phyloP scores from a whole-genome alignment of 192 early-diverging fungal genomes.

The Spizellomyces punctatus region DNA sequence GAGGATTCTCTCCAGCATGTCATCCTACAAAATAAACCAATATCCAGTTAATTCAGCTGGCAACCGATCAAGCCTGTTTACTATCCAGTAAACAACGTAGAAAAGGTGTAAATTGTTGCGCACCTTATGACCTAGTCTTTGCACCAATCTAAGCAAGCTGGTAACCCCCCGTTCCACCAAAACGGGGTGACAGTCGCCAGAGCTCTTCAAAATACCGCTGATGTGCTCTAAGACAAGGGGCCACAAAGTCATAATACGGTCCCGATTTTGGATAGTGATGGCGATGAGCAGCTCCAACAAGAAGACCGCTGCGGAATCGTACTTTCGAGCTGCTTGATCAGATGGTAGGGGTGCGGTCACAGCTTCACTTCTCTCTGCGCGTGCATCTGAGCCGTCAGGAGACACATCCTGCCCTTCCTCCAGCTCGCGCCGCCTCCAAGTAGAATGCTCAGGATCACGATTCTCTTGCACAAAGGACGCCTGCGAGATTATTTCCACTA shows the following conservation, averaged over 20 bases:
- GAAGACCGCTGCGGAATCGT: constrained; percentile 64
- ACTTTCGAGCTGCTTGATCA: constrained; percentile 16
- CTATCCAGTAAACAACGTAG: no score
- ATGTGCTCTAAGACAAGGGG: constrained; percentile 71
- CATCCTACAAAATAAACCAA: constrained; percentile 24
- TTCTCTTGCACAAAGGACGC: constrained; percentile 37
- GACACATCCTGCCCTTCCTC: no score
- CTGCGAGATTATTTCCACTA: constrained; percentile 61
- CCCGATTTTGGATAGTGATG: constrained; percentile 75
- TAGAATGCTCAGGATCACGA: not conserved
- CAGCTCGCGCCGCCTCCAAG: no score
- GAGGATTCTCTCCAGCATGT: constrained; percentile 39
- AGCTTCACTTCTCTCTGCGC: constrained; percentile 7
- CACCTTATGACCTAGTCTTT: constrained; percentile 65
- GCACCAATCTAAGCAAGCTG: constrained; percentile 69
- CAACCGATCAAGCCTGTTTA: no score
- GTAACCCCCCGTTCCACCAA: constrained; percentile 80
- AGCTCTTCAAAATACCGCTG: constrained; percentile 70
- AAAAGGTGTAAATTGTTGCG: no score
- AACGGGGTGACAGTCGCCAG: constrained; percentile 60
- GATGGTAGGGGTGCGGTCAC: not conserved
- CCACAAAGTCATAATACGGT: constrained; percentile 66
- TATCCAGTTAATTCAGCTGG: not conserved
- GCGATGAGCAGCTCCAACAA: constrained; percentile 76
- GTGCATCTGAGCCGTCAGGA: no score